These are phyloP conservation scores for Tulasnella sp. DNA, from an alignment of 768 basidiomycete species.

Conservation along the genomic window DNA sequence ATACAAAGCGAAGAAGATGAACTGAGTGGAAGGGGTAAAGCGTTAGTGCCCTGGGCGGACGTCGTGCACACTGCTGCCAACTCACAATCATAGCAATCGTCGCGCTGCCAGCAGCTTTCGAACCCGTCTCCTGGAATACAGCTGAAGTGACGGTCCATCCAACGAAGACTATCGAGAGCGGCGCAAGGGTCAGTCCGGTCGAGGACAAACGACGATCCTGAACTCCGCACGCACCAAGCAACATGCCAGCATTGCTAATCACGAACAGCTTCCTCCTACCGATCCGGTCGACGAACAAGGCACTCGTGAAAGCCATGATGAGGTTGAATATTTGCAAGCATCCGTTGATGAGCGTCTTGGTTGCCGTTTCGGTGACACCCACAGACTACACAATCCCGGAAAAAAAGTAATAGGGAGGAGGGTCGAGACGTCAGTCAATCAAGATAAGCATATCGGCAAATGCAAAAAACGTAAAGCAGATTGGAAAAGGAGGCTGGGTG, in stretches of 20 bases:
- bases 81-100: constrained; percentile 42
- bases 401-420: background rate
- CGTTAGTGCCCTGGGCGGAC: background rate
- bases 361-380: constrained; percentile 58
- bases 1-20: constrained; percentile 35
- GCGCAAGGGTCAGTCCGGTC: background rate
- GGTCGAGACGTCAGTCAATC: background rate
- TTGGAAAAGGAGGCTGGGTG: background rate
- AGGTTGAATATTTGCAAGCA: constrained; percentile 71
- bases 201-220: background rate
- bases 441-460: background rate
- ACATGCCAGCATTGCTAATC: constrained; percentile 62
- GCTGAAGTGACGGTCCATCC: constrained; percentile 60
- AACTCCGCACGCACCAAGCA: constrained; percentile 52
- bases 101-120: constrained; percentile 37
- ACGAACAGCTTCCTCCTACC: constrained; percentile 74
- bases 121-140: constrained; percentile 40
- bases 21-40: background rate
- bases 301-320: constrained; percentile 56
- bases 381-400: constrained; percentile 46
- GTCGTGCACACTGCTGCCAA: background rate
- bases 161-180: constrained; percentile 52
- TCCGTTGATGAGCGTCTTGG: constrained; percentile 66
- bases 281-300: constrained; percentile 65
- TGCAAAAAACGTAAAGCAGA: background rate